These are phyloP conservation scores for Ailanthus altissimus DNA, from an alignment of 345 rosid species.

Conservation along the genomic window DNA sequence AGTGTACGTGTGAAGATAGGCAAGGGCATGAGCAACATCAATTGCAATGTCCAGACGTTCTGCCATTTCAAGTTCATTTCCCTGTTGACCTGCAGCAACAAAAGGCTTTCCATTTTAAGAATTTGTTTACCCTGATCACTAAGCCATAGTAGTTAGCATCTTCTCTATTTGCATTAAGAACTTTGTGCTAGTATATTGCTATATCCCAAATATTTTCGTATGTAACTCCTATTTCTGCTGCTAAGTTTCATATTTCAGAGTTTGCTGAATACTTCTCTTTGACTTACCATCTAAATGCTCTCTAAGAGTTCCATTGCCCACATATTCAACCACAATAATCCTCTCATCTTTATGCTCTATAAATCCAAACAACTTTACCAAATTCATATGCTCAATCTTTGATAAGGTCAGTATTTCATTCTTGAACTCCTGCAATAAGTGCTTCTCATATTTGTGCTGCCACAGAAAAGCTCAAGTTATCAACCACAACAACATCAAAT, in stretches of 20 bases:
- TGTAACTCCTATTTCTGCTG: background rate
- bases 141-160: no score
- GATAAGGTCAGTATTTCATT: conserved; percentile 81
- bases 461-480: conserved; percentile 30
- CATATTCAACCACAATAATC: conserved; percentile 74
- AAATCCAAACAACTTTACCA: conserved; percentile 80
- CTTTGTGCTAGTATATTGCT: no score
- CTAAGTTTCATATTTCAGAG: background rate
- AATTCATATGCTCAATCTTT: conserved; percentile 84
- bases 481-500: background rate
- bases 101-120: conserved; percentile 7
- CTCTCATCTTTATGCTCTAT: conserved; percentile 67
- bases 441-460: conserved; percentile 55
- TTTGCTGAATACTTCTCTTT: no score
- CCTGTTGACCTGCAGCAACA: conserved; percentile 49
- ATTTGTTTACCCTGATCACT: background rate
- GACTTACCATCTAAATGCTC: conserved; percentile 90
- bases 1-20: conserved; percentile 85
- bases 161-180: no score
- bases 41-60: conserved; percentile 88
- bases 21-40: conserved; percentile 91
- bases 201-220: background rate
- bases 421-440: conserved; percentile 63
- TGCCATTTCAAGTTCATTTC: conserved; percentile 66
- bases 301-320: conserved; percentile 74